These are phyloP conservation scores for Dispira parvispora DNA, from an alignment of 192 early-diverging fungal species.

Conservation along the genomic window DNA sequence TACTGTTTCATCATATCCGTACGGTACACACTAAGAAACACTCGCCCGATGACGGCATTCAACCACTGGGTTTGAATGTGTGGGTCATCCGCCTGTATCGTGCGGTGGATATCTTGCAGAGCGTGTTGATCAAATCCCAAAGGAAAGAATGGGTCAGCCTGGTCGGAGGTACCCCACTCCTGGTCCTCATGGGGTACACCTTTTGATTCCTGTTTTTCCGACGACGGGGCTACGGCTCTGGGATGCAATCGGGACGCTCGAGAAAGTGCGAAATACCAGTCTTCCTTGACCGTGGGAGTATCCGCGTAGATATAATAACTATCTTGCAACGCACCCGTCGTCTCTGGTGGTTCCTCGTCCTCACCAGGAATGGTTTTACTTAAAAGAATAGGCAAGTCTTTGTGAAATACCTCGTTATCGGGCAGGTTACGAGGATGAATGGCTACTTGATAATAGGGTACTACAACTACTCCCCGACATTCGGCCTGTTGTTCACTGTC, in stretches of 20 bases:
- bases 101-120: slow-evolving; percentile 17
- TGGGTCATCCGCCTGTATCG: slow-evolving; percentile 34
- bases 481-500: slow-evolving; percentile 57
- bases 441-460: slow-evolving; percentile 46
- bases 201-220: background rate
- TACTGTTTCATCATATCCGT: slow-evolving; percentile 40
- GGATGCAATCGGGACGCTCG: slow-evolving; percentile 38
- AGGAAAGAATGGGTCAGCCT: background rate
- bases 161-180: background rate
- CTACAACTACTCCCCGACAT: slow-evolving; percentile 59
- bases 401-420: slow-evolving; percentile 47
- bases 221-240: background rate
- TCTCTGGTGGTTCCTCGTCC: background rate
- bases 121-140: slow-evolving; percentile 20
- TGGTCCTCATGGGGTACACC: background rate
- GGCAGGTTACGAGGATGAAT: slow-evolving; percentile 26
- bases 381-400: slow-evolving; percentile 31
- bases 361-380: slow-evolving; percentile 9
- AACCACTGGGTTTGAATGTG: slow-evolving; percentile 51
- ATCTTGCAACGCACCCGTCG: slow-evolving; percentile 13
- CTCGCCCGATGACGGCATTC: slow-evolving; percentile 66
- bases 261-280: slow-evolving; percentile 72
- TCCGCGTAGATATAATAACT: slow-evolving; percentile 42
- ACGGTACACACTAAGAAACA: slow-evolving; percentile 53
- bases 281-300: slow-evolving; percentile 61